Evolutionary conservation across 768 basidiomycete species (phyloP).

Genomic region (Naganishia vaughanmartiniae): DNA sequence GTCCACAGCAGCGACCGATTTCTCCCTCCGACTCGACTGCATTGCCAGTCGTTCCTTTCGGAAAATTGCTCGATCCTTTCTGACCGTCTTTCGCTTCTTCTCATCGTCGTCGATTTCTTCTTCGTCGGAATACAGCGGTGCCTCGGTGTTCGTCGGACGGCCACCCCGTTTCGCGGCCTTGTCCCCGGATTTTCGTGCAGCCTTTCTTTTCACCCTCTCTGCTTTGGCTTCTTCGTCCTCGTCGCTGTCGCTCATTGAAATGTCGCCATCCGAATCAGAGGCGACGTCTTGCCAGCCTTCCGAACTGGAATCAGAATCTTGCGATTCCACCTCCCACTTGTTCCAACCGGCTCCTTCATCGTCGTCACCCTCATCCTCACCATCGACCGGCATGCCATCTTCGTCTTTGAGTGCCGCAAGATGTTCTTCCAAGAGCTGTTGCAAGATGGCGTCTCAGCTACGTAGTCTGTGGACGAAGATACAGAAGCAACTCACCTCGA

Average conservation of each 20-base stretch:
- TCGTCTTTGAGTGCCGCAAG: conserved; percentile 52
- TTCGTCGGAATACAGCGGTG: conserved; percentile 27
- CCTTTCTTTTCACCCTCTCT: conserved; percentile 23
- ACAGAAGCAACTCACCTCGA: conserved; percentile 58
- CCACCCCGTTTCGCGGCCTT: conserved; percentile 19
- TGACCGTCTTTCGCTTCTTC: conserved; percentile 32
- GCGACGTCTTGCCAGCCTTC: conserved; percentile 77
- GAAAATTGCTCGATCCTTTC: conserved; percentile 33
- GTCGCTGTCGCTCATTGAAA: conserved; percentile 84
- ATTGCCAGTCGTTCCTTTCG: conserved; percentile 33
- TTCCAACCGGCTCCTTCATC: conserved; percentile 64
- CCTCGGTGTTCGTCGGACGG: conserved; percentile 23
- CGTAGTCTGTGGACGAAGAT: not conserved
- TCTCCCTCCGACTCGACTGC: conserved; percentile 3
- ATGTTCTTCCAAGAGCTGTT: conserved; percentile 18
- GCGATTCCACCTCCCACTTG: conserved; percentile 75
- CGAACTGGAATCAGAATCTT: conserved; percentile 53
- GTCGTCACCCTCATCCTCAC: not conserved
- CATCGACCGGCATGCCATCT: conserved; percentile 57
- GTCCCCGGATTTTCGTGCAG: conserved; percentile 22
- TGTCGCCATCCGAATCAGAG: conserved; percentile 64
- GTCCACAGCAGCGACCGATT: not conserved
- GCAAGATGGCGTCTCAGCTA: not conserved
- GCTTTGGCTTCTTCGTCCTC: conserved; percentile 59
- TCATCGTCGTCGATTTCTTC: conserved; percentile 42